Evolutionary conservation across 129 eudicot genomes (phyloP).

Genomic region (Lactuca saligna): DNA sequence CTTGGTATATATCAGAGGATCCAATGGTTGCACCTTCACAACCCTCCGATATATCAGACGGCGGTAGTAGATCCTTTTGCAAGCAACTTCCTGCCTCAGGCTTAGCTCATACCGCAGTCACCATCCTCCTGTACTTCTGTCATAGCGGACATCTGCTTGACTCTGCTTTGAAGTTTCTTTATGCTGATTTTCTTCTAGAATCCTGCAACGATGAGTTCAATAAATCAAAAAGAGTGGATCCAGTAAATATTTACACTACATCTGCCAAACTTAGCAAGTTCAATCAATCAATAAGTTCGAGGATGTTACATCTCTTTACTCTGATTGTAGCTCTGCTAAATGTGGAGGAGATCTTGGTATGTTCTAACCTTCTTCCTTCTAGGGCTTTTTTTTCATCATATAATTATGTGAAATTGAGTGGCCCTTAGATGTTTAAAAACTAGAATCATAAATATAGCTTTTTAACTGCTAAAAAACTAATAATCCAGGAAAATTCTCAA

Average conservation of each 20-base stretch:
- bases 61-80: no score
- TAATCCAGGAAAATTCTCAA: neutral
- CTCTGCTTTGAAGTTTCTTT: conserved; percentile 77
- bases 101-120: no score
- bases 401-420: neutral
- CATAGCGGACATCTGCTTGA: conserved; percentile 7
- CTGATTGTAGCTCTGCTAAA: conserved; percentile 70
- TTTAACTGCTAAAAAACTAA: neutral
- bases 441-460: neutral
- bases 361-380: conserved; percentile 11
- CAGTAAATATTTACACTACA: conserved; percentile 46
- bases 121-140: no score
- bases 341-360: conserved; percentile 98
- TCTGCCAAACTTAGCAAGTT: conserved; percentile 77
- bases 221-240: conserved; percentile 47
- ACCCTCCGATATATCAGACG: no score
- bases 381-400: neutral
- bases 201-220: conserved; percentile 40
- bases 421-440: neutral
- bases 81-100: no score
- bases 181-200: conserved; percentile 79
- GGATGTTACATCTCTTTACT: neutral
- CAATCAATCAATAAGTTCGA: no score
- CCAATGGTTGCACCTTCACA: no score
- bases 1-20: no score